Evolutionary conservation across 768 basidiomycete genomes (phyloP).

Genomic region (Boletus barrowsii): DNA sequence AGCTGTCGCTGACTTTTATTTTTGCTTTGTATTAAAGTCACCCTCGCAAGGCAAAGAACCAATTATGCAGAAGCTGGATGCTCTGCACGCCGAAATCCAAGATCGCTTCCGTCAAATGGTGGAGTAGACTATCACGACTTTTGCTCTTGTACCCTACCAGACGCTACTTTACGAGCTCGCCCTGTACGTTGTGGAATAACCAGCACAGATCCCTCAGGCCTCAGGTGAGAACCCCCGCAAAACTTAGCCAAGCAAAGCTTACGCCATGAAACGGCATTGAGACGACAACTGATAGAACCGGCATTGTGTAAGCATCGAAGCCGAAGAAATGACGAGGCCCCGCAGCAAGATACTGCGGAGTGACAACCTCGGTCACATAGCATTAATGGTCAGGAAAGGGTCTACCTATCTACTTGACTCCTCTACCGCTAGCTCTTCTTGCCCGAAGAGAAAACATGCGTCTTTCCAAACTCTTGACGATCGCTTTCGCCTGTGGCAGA

Average conservation of each 20-base stretch:
- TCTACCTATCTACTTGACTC: not conserved
- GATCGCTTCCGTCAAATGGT: slow-evolving; percentile 88
- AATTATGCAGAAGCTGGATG: slow-evolving; percentile 80
- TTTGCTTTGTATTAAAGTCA: slow-evolving; percentile 46
- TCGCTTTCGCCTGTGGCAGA: slow-evolving; percentile 11
- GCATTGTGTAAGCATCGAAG: too few relatives aligned
- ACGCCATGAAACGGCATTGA: not conserved
- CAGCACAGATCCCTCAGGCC: too few relatives aligned
- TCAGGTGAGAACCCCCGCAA: not conserved
- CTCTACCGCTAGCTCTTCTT: not conserved
- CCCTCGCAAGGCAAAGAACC: slow-evolving; percentile 88
- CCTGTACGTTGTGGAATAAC: not conserved
- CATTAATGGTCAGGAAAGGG: too few relatives aligned
- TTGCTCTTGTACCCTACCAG: slow-evolving; percentile 20
- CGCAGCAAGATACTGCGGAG: slow-evolving; percentile 11
- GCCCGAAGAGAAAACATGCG: slow-evolving; percentile 13
- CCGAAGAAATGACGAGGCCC: not conserved
- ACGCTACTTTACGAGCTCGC: slow-evolving; percentile 11
- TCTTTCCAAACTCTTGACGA: not conserved
- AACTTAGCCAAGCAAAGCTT: not conserved
- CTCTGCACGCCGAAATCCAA: slow-evolving; percentile 79
- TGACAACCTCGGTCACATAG: not conserved
- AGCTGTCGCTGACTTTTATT: slow-evolving; percentile 8
- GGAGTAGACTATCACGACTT: slow-evolving; percentile 47
- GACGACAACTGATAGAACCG: too few relatives aligned